Percentiles rank a stretch among this genome's conserved stretches.
Conservation (phyloP, 176 grass and related monocot genomes). For the Elymus sibiricus region DNA sequence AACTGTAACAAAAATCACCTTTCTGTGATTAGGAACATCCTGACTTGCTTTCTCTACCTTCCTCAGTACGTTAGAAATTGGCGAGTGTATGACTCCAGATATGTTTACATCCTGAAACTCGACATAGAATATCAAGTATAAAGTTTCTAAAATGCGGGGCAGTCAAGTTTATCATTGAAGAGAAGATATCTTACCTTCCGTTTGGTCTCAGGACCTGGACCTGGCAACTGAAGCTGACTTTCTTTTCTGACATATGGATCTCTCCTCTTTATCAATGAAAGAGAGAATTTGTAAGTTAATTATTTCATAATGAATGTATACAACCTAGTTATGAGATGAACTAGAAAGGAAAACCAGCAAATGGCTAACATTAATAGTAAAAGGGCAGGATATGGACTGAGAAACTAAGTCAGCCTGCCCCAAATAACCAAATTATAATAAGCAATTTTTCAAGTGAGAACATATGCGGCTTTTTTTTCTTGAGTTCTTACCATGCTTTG, state of each 20-base stretch:
- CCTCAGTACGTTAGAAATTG: constrained; percentile 68
- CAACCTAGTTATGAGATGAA: constrained; percentile 8
- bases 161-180: constrained; percentile 1
- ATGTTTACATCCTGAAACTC: constrained; percentile 67
- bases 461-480: constrained; percentile 2
- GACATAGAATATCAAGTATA: constrained; percentile 27
- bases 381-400: neutral
- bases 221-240: constrained; percentile 52
- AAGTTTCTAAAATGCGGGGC: constrained; percentile 1
- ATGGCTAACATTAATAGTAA: constrained; percentile 4
- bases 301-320: constrained; percentile 10
- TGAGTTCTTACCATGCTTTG: constrained; percentile 18
- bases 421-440: constrained; percentile 11
- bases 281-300: constrained; percentile 59
- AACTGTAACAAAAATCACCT: constrained; percentile 36
- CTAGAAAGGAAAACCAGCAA: constrained; percentile 26
- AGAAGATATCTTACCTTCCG: constrained; percentile 58
- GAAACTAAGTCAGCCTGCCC: constrained; percentile 8
- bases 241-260: constrained; percentile 72
- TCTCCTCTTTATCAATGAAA: constrained; percentile 75
- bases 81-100: constrained; percentile 64
- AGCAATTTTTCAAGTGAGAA: constrained; percentile 16
- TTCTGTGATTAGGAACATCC: constrained; percentile 75
- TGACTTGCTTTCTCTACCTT: constrained; percentile 65
- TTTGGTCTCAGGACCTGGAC: constrained; percentile 74